Percentiles rank a stretch among this genome's conserved stretches.
These are phyloP conservation scores for Malus asiatica DNA, from an alignment of 306 rosid species.

Conservation along the genomic window DNA sequence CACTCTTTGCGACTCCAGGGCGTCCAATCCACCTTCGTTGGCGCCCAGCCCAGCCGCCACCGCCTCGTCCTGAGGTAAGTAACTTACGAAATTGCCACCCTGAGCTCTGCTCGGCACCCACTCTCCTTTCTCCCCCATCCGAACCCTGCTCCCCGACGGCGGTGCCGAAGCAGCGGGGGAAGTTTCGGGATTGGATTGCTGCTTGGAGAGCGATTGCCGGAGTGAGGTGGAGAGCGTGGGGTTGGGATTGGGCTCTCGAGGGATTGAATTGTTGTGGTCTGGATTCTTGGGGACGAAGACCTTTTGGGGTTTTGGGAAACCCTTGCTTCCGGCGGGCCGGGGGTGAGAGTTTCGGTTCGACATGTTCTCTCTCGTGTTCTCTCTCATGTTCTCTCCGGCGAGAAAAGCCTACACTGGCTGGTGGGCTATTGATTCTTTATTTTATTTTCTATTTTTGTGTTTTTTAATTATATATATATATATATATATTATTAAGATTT, in stretches of 20 bases:
- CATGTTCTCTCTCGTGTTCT: constrained; percentile 21
- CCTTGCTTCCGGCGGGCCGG: constrained; percentile 44
- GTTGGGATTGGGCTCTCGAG: constrained; percentile 22
- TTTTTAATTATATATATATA: no score
- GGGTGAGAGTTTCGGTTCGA: constrained; percentile 37
- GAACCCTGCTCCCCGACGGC: constrained; percentile 25
- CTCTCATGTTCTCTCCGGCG: no score
- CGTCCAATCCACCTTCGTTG: constrained; percentile 81
- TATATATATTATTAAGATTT: no score
- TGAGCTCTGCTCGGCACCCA: constrained; percentile 31
- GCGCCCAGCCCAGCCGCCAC: constrained; percentile 85
- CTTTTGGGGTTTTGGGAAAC: constrained; percentile 43
- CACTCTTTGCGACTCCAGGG: constrained; percentile 83
- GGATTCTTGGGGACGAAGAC: constrained; percentile 57
- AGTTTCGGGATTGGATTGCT: constrained; percentile 26
- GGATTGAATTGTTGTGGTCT: constrained; percentile 35
- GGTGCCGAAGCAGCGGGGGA: constrained; percentile 5
- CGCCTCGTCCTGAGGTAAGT: constrained; percentile 93
- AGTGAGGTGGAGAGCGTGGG: constrained; percentile 67
- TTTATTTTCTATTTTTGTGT: no score
- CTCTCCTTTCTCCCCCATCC: constrained; percentile 31
- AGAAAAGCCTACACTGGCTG: neutral
- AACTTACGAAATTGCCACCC: constrained; percentile 62
- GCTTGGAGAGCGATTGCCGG: constrained; percentile 36
- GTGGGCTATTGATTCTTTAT: neutral